These are phyloP conservation scores for Solanum stenotomum DNA, from an alignment of 257 asterid species.

Conservation along the genomic window DNA sequence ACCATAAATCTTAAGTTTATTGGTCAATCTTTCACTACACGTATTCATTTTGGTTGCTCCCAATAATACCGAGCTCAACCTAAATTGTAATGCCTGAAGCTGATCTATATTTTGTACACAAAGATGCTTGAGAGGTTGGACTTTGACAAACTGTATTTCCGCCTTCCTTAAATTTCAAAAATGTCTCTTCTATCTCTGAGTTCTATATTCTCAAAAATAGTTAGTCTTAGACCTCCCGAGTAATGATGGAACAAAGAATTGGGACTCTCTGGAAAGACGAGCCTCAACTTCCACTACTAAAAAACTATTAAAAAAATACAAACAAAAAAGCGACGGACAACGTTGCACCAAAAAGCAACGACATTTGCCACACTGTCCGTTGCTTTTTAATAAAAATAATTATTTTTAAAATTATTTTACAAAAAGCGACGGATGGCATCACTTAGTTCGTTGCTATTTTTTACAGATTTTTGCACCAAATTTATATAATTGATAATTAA, in stretches of 20 bases:
- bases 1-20: slow-evolving; percentile 11
- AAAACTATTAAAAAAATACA: too few species aligned
- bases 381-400: too few species aligned
- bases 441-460: too few species aligned
- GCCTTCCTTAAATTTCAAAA: slow-evolving; percentile 27
- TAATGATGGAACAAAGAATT: slow-evolving; percentile 22
- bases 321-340: too few species aligned
- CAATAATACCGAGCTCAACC: slow-evolving; percentile 9
- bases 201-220: slow-evolving; percentile 62
- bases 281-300: slow-evolving; percentile 57
- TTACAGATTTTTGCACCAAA: too few species aligned
- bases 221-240: slow-evolving; percentile 24
- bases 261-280: slow-evolving; percentile 61
- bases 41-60: slow-evolving; percentile 15
- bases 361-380: too few species aligned
- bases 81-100: slow-evolving; percentile 36
- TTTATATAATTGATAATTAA: too few species aligned
- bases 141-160: slow-evolving; percentile 18
- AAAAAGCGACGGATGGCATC: too few species aligned
- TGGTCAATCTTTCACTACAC: slow-evolving; percentile 19
- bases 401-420: too few species aligned
- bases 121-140: slow-evolving; percentile 20
- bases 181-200: slow-evolving; percentile 70
- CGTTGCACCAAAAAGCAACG: too few species aligned
- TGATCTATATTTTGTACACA: slow-evolving; percentile 41